Base-by-base conservation (phyloP, 2,329 filamentous ascomycete genomes). In the Xylaria sp. region DNA sequence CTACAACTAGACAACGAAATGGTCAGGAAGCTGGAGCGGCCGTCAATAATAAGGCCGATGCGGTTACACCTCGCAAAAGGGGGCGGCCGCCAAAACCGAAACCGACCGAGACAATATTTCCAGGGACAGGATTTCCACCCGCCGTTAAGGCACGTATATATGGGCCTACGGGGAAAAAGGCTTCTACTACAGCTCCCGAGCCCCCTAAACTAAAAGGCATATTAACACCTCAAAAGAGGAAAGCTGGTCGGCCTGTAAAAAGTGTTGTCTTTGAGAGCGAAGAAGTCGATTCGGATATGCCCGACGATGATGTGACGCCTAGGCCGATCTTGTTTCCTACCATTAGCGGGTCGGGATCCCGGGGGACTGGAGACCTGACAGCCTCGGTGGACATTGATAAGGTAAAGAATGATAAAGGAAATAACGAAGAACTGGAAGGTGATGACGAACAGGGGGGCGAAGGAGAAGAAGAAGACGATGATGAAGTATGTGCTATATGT, bases 401-500 rank as follows among this genome's bases (percentile, higher is more conserved):
- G 17, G 47, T 19, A 2, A 66, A 70, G n/a, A 50, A 67, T 4
- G 50, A 47, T 4, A 32, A 75, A 54, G 73, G 57, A 70, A 76
- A 63, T 68, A 79, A 80, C 3, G 84, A 87, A 54, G 21, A 19
- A 12, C 4, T 12, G 50, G 86, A 88, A 8, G 64, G 58, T 4
- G 65, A 59, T 12, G 67, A 70, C 47, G 72, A 72, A 48, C 47
- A 53, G 19, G 67, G 65, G 32, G 68, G 66, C 47, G 72, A 72
- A 48, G 51, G 53, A 21, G 67, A 66, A 39, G 68, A 68, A 4
- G 66, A 77, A 56, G 74, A 61, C 69, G 77, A 64, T 71, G 80
- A 81, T 3, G 85, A 88, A 64, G 81, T 86, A 0, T 91, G 89
- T 72, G 81, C 79, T 19, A 82, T 90, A 42, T 91, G 89, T 75